Evolutionary conservation across 139 green algal species (phyloP), one percentile per base, ranked within the genome.

Genomic region (Chlamydomonas sp.): DNA sequence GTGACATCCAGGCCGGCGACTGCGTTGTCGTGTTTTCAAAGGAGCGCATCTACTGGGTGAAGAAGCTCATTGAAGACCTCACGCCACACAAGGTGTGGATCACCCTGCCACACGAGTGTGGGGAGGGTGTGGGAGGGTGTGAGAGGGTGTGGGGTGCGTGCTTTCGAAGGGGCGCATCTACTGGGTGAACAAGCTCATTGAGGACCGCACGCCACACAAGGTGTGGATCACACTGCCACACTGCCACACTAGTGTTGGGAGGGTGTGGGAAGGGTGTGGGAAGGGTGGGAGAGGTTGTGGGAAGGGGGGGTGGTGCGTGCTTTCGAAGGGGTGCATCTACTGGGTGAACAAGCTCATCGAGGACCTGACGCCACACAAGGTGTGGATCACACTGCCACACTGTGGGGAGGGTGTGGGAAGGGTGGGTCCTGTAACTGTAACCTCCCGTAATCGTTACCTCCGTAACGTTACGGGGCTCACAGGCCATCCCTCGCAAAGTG

Each of bases 21-120:
- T 91, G 83, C 65, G 70, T 98, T 1, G 90, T 98, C 5, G 91
- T 91, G n/a, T 98, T 98, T 73, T 91, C 79, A 6, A 79, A 88
- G 35, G 57, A 50, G 29, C 16, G 30, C 31, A 76, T 80, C 43
- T 80, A 74, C 43, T 29, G 61, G 35, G 37, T 48, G 8, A 59
- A 59, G n/a, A 70, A 29, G 64, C 38, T 62, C 29, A 36, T 5
- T 50, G 39, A n/a, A n/a, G n/a, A n/a, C 39, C 39, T 8, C 39
- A 50, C 10, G 8, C 10, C 39, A 50, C 10, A n/a, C 39, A 50
- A 50, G 39, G 39, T 13, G 39, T 50, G 8, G 39, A 50, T 50
- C 10, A 50, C 39, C 8, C 10, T 50, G 39, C 13, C 39, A 50
- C n/a, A n/a, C n/a, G n/a, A n/a, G n/a, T n/a, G n/a, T n/a, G n/a